Percentiles rank a stretch among this genome's conserved stretches.
Conservation (phyloP, 2,329 filamentous ascomycete genomes). For the Dactylellina parvicollis region DNA sequence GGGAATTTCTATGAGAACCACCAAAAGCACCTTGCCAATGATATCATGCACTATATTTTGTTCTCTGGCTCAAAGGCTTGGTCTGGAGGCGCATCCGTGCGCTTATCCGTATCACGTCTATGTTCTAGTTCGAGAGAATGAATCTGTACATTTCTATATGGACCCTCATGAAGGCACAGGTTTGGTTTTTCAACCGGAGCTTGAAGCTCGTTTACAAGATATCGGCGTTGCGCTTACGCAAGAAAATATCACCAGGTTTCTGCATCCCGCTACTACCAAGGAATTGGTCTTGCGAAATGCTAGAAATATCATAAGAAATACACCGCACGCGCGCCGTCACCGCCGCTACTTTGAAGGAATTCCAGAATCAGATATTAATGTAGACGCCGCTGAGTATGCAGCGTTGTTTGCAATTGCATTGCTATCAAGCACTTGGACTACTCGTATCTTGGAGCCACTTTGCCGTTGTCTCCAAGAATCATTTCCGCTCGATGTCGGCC, state of each 20-base stretch:
- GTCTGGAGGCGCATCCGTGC: conserved; percentile 79
- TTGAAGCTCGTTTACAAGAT: conserved; percentile 57
- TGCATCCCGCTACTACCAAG: conserved; percentile 72
- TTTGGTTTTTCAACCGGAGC: conserved; percentile 25
- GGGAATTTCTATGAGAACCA: conserved; percentile 78
- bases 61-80: conserved; percentile 77
- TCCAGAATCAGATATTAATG: conserved; percentile 59
- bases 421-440: conserved; percentile 57
- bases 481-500: conserved; percentile 61
- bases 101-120: conserved; percentile 87
- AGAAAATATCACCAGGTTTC: conserved; percentile 58
- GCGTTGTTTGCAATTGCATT: conserved; percentile 61
- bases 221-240: conserved; percentile 61
- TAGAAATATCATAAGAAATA: conserved; percentile 80
- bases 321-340: conserved; percentile 66
- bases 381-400: conserved; percentile 61
- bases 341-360: conserved; percentile 54
- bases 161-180: conserved; percentile 52
- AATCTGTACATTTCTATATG: conserved; percentile 69
- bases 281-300: conserved; percentile 79
- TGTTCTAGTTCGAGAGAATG: conserved; percentile 73
- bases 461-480: conserved; percentile 60
- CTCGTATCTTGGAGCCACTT: conserved; percentile 60
- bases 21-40: conserved; percentile 79
- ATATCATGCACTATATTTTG: conserved; percentile 89